These are phyloP conservation scores for Exobasidium rhododendri DNA, from an alignment of 1,284 basidiomycete species.

Conservation along the genomic window DNA sequence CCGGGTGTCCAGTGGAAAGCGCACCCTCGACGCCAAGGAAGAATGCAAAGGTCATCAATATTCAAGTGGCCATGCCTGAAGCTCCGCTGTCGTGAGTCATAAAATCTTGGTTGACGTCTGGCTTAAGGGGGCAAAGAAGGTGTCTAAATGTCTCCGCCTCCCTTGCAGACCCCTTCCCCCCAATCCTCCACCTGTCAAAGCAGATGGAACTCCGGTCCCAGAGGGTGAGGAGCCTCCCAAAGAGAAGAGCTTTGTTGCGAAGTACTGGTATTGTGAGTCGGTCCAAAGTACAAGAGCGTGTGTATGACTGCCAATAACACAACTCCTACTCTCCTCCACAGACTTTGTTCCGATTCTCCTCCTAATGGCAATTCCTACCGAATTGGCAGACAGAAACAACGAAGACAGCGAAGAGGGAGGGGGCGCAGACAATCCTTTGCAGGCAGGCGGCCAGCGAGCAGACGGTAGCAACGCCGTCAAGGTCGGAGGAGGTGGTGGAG, in stretches of 20 bases:
- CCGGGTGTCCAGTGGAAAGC: background rate
- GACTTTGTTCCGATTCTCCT: slow-evolving; percentile 6
- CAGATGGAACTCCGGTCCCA: slow-evolving; percentile 10
- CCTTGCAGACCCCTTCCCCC: slow-evolving; percentile 1
- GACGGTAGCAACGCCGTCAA: background rate
- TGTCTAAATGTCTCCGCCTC: background rate
- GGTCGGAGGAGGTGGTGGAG: background rate
- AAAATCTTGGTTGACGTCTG: background rate
- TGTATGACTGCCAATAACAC: too few relatives aligned
- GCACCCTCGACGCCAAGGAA: background rate
- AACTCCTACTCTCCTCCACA: too few relatives aligned
- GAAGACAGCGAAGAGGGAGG: slow-evolving; percentile 7
- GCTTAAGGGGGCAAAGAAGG: background rate
- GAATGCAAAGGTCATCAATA: background rate
- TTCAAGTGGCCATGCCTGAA: background rate
- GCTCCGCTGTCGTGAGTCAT: background rate
- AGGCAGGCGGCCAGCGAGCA: slow-evolving; percentile 2
- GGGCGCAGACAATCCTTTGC: background rate
- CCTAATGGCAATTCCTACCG: slow-evolving; percentile 6
- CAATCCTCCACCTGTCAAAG: background rate
- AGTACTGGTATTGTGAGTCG: slow-evolving; percentile 15
- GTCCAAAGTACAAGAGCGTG: too few relatives aligned
- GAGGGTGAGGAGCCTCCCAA: slow-evolving; percentile 13
- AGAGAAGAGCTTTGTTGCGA: slow-evolving; percentile 12
- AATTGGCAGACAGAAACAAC: slow-evolving; percentile 5